phyloP scores from a whole-genome alignment of 495 filamentous ascomycete genomes.

The Podospora comata region DNA sequence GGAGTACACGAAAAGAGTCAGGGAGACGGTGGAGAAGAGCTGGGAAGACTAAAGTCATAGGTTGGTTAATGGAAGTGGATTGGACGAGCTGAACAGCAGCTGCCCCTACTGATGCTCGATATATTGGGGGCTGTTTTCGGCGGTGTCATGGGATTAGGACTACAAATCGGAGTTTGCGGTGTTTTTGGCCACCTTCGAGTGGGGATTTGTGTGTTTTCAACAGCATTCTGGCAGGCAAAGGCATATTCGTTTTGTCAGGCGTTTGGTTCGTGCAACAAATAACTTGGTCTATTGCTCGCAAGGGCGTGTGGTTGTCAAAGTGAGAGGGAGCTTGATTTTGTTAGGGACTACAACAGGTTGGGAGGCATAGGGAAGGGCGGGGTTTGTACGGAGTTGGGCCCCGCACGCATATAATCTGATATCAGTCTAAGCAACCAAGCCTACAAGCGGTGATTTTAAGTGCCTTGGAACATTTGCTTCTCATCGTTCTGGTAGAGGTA shows the following conservation, averaged over 20 bases:
- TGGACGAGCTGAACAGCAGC: neutral
- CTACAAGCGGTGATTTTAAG: neutral
- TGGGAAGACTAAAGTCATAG: slow-evolving; percentile 73
- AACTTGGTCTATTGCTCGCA: neutral
- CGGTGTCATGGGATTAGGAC: neutral
- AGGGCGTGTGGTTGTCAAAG: neutral
- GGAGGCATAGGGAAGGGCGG: neutral
- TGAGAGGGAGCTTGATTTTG: neutral
- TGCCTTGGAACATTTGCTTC: neutral
- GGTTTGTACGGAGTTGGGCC: neutral
- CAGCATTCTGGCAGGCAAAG: slow-evolving; percentile 15
- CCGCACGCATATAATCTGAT: neutral
- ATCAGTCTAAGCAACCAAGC: neutral
- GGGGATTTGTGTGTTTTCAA: neutral
- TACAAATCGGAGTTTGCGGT: slow-evolving; percentile 15
- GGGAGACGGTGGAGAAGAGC: slow-evolving; percentile 98
- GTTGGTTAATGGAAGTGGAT: neutral
- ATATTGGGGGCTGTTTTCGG: neutral
- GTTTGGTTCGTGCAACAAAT: neutral
- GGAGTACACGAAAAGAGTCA: slow-evolving; percentile 91
- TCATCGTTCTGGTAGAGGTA: too few relatives aligned
- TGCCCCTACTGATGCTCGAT: neutral
- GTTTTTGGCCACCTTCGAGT: slow-evolving; percentile 15
- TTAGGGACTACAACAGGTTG: neutral
- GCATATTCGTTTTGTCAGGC: slow-evolving; percentile 1